Conservation (phyloP, 2,329 filamentous ascomycete species). For the Diplodia sapinea region DNA sequence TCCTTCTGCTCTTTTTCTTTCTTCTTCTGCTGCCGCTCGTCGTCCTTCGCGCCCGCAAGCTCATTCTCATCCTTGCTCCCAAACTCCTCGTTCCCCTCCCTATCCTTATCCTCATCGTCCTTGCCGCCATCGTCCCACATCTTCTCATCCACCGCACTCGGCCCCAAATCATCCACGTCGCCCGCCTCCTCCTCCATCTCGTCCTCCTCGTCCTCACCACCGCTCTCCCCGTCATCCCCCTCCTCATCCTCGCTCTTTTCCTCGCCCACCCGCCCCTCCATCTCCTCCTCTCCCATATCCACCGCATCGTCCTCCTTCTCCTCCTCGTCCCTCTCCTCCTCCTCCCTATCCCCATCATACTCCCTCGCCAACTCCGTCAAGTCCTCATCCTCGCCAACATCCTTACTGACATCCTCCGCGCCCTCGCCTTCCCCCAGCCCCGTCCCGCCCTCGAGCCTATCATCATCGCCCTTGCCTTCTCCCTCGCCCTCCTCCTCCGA, state of each 20-base stretch:
- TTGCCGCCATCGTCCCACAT: slow-evolving; percentile 89
- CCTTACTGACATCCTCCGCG: slow-evolving; percentile 96
- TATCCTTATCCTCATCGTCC: slow-evolving; percentile 81
- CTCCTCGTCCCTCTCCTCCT: slow-evolving; percentile 73
- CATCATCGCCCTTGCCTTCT: slow-evolving; percentile 67
- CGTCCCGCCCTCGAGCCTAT: slow-evolving; percentile 87
- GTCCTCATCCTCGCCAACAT: slow-evolving; percentile 92
- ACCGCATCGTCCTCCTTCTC: slow-evolving; percentile 89
- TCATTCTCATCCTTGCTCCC: slow-evolving; percentile 58
- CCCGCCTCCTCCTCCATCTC: slow-evolving; percentile 86
- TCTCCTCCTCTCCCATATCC: slow-evolving; percentile 90
- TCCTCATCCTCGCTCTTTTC: slow-evolving; percentile 64
- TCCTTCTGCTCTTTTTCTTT: slow-evolving; percentile 65
- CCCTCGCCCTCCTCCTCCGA: slow-evolving; percentile 70
- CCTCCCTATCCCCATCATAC: slow-evolving; percentile 63
- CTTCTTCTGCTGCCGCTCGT: slow-evolving; percentile 46
- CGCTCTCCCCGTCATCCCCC: slow-evolving; percentile 55
- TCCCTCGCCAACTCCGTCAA: slow-evolving; percentile 89
- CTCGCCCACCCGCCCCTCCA: slow-evolving; percentile 70
- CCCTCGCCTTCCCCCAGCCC: slow-evolving; percentile 95
- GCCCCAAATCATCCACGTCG: slow-evolving; percentile 88
- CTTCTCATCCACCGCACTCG: slow-evolving; percentile 93
- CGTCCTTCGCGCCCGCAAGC: slow-evolving; percentile 53
- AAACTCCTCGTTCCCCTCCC: slow-evolving; percentile 67
- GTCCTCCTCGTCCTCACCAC: slow-evolving; percentile 65